These are phyloP conservation scores for Rhazya stricta DNA, from an alignment of 257 asterid genomes.

Conservation along the genomic window DNA sequence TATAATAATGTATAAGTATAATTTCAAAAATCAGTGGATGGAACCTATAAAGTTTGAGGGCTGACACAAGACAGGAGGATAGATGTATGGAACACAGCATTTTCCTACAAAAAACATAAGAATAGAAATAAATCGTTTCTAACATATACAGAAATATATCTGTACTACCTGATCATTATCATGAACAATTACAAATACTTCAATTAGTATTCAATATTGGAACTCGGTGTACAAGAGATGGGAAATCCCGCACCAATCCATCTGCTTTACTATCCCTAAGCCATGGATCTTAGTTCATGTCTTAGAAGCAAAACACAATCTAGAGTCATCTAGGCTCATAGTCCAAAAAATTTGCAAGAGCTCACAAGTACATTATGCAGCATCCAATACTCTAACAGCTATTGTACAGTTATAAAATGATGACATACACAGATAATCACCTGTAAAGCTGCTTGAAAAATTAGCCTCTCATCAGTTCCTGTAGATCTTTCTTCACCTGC, in stretches of 20 bases:
- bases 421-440: slow-evolving; percentile 34
- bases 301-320: not conserved
- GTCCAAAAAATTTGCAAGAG: not conserved
- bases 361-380: not conserved
- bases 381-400: not conserved
- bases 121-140: not conserved
- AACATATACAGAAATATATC: not conserved
- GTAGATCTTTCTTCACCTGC: slow-evolving; percentile 60
- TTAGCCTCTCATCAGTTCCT: slow-evolving; percentile 85
- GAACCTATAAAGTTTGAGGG: not conserved
- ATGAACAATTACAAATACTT: not conserved
- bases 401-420: not conserved
- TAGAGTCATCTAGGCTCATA: not conserved
- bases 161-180: not conserved
- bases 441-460: slow-evolving; percentile 94
- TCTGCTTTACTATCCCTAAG: not conserved
- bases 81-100: not conserved
- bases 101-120: not conserved
- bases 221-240: not conserved
- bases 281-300: not conserved
- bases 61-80: not conserved
- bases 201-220: not conserved
- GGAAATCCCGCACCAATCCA: not conserved
- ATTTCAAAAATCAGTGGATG: not conserved
- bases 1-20: not conserved